These are phyloP conservation scores for Pseudocercospora pini-densiflorae DNA, from an alignment of 2,329 filamentous ascomycete species.

Conservation along the genomic window DNA sequence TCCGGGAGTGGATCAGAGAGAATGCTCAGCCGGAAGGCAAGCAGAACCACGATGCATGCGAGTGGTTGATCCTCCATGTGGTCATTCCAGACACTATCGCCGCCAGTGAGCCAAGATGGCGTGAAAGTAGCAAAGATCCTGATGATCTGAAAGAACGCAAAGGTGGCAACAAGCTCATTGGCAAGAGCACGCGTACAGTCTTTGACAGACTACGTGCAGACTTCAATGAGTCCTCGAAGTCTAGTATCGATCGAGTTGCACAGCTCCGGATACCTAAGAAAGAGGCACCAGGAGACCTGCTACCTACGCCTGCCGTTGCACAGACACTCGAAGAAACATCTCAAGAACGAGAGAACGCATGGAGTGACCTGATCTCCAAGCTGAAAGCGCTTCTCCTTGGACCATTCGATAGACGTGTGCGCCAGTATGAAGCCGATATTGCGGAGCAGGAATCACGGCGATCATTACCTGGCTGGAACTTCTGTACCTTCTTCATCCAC, in stretches of 20 bases:
- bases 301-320: conserved; percentile 50
- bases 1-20: conserved; percentile 89
- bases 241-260: conserved; percentile 74
- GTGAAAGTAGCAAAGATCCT: conserved; percentile 51
- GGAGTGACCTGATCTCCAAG: conserved; percentile 82
- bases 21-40: conserved; percentile 69
- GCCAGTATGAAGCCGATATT: conserved; percentile 96
- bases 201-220: conserved; percentile 89
- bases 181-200: conserved; percentile 77
- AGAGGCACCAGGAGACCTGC: conserved; percentile 49
- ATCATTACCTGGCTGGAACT: conserved; percentile 93
- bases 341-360: conserved; percentile 79
- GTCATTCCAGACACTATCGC: conserved; percentile 84
- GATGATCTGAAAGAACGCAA: conserved; percentile 69
- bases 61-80: conserved; percentile 94
- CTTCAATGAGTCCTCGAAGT: conserved; percentile 80
- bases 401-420: conserved; percentile 88
- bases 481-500: conserved; percentile 97
- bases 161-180: conserved; percentile 73
- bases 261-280: conserved; percentile 76
- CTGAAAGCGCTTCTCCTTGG: conserved; percentile 84
- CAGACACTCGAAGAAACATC: conserved; percentile 69
- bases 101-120: conserved; percentile 74
- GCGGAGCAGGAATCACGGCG: conserved; percentile 90
- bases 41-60: conserved; percentile 92